Evolutionary conservation across 371 early-diverging fungal species (phyloP).

Genomic region (Mortierella sp.): DNA sequence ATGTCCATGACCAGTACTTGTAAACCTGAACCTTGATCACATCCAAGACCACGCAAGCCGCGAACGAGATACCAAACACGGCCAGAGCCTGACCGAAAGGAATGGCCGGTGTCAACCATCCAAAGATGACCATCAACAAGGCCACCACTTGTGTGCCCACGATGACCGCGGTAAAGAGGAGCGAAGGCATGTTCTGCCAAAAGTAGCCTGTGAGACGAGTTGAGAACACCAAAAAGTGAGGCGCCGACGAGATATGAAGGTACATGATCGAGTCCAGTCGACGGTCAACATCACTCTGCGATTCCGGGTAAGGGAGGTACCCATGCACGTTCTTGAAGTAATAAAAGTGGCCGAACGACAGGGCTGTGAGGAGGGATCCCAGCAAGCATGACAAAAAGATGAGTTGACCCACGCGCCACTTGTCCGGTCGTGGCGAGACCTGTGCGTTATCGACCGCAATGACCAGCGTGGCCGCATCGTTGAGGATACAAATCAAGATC

Average conservation of each 20-base stretch:
- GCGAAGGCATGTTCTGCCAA: constrained; percentile 82
- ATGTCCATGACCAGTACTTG: constrained; percentile 68
- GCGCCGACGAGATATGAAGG: constrained; percentile 88
- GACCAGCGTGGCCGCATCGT: constrained; percentile 92
- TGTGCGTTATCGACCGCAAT: constrained; percentile 92
- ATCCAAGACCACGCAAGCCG: constrained; percentile 83
- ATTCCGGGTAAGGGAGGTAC: constrained; percentile 46
- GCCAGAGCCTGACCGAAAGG: constrained; percentile 63
- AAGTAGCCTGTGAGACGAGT: constrained; percentile 87
- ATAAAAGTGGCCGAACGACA: constrained; percentile 88
- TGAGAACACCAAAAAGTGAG: constrained; percentile 94
- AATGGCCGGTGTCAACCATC: constrained; percentile 68
- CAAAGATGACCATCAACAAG: constrained; percentile 86
- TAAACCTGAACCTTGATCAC: constrained; percentile 85
- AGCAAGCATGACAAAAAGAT: constrained; percentile 81
- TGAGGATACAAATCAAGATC: constrained; percentile 87
- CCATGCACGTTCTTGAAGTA: constrained; percentile 66
- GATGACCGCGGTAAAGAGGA: constrained; percentile 77
- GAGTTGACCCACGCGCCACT: constrained; percentile 93
- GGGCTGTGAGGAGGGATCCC: constrained; percentile 74
- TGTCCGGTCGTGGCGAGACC: constrained; percentile 88
- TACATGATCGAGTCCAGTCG: constrained; percentile 88
- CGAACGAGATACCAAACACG: constrained; percentile 74
- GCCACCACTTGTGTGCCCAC: constrained; percentile 91
- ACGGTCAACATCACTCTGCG: constrained; percentile 23